Conservation (phyloP, 2,329 filamentous ascomycete species). For the Colletotrichum incanum region DNA sequence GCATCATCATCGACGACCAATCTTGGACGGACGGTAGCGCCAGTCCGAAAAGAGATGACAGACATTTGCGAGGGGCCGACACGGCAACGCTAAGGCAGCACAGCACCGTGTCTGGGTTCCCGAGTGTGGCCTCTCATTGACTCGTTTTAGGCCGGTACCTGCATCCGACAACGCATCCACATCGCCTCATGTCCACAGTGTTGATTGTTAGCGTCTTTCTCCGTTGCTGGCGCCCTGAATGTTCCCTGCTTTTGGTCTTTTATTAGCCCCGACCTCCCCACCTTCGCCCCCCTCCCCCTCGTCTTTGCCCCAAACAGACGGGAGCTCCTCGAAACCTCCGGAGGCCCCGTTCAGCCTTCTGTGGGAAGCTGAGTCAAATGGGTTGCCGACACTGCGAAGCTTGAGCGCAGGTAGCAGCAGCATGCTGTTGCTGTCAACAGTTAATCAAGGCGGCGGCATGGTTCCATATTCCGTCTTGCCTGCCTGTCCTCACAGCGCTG, state of each 20-base stretch:
- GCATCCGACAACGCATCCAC: conserved; percentile 40
- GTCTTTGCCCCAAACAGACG: background rate
- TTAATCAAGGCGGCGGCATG: background rate
- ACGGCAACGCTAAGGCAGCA: conserved; percentile 18
- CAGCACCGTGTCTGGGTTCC: background rate
- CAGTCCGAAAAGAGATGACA: conserved; percentile 15
- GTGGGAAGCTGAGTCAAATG: background rate
- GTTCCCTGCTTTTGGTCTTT: conserved; percentile 7
- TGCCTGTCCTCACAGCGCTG: background rate
- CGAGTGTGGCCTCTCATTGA: conserved; percentile 4
- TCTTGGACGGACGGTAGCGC: background rate
- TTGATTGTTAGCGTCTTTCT: background rate
- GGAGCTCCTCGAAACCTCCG: conserved; percentile 4
- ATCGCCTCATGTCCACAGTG: conserved; percentile 16
- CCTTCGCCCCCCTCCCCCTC: background rate
- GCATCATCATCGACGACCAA: conserved; percentile 9
- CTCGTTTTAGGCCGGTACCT: conserved; percentile 40
- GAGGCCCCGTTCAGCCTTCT: background rate
- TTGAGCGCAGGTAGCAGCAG: background rate
- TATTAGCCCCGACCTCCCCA: conserved; percentile 3
- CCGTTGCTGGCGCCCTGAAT: background rate
- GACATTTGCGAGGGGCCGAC: background rate
- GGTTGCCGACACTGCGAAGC: background rate
- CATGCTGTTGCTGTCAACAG: background rate
- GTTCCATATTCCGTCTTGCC: background rate